phyloP scores from a whole-genome alignment of 179 eudicot species.

The Corrigiola litoralis region DNA sequence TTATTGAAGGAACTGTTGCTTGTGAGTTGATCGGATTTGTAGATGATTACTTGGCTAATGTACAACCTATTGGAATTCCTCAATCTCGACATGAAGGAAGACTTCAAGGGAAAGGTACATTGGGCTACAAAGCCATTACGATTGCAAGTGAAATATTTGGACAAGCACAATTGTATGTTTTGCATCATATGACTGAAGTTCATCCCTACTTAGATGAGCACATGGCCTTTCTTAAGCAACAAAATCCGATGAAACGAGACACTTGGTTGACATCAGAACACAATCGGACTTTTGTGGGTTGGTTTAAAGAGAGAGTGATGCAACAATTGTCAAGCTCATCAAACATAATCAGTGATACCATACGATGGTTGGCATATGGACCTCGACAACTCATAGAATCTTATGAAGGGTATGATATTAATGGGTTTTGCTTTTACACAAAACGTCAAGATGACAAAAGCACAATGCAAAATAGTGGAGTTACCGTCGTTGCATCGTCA shows the following conservation, averaged over 20 bases:
- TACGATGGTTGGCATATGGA: background rate
- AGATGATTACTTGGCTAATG: background rate
- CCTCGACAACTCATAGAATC: background rate
- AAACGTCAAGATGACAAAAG: constrained; percentile 3
- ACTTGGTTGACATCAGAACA: background rate
- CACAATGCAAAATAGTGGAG: constrained; percentile 18
- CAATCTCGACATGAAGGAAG: background rate
- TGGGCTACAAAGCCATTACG: background rate
- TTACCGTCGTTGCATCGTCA: background rate
- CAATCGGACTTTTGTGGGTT: background rate
- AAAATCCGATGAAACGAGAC: background rate
- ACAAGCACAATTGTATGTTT: background rate
- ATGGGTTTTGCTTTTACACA: constrained; percentile 9
- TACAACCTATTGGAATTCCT: background rate
- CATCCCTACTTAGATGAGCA: background rate
- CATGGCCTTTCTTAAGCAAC: background rate
- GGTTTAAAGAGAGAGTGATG: background rate
- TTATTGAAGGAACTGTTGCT: background rate
- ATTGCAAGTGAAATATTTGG: background rate
- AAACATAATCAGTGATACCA: background rate
- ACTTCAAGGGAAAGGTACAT: too few relatives aligned
- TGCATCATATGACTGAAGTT: background rate
- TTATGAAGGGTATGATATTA: background rate
- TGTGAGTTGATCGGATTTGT: background rate
- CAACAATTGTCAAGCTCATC: background rate